Base-by-base conservation (phyloP, 2,329 filamentous ascomycete genomes). In the Mariannaea sp. region DNA sequence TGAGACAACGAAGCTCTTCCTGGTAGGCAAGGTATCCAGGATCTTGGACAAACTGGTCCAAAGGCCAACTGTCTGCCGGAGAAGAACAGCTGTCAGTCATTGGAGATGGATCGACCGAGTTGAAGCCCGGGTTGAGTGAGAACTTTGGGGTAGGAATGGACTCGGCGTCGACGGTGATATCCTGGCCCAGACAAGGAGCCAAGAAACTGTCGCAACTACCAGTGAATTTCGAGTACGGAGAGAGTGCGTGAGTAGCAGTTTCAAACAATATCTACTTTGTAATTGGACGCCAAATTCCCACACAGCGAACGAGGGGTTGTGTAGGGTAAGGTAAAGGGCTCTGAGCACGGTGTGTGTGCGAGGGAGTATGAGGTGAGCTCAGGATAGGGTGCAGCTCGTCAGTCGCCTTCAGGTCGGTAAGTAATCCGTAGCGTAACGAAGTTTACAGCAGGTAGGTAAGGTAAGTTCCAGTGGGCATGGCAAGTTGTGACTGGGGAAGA, bases 1-100 rank as follows among this genome's bases (percentile, higher is more conserved):
- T 75, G 53, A 78, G 73, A 16, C 69, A 71, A 42, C 75, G 72
- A 12, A 79, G 68, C 58, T 78, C 74, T 58, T 79, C 74, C 53
- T 75, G 74, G 42, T 75, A 79, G 7, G 72, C 73, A 20, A 76
- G 70, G 49, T 77, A 79, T 1, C 71, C 71, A 1, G 75, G 75
- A 53, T 78, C 68, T 14, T 67, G 65, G 6, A 66, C 64, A 41
- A 74, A 73, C 48, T 72, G 68, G 22, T 74, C 71, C 2, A 68
- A 60, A 2, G 66, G 59, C 68, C 69, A 69, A 47, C 62, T 67
- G 51, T 60, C 65, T 56, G 62, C 63, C 1, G 67, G 66, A 4
- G 59, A 64, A 4, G 68, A 69, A 0, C 62, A 64, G 38, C 55
- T 59, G 8, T 65, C 60, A 17, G 57, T 35, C 45, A 59, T 60